A percentile compares a stretch with the other conserved stretches of the same genome.
phyloP scores from a whole-genome alignment of 495 filamentous ascomycete genomes.

The Niebla homalea region DNA sequence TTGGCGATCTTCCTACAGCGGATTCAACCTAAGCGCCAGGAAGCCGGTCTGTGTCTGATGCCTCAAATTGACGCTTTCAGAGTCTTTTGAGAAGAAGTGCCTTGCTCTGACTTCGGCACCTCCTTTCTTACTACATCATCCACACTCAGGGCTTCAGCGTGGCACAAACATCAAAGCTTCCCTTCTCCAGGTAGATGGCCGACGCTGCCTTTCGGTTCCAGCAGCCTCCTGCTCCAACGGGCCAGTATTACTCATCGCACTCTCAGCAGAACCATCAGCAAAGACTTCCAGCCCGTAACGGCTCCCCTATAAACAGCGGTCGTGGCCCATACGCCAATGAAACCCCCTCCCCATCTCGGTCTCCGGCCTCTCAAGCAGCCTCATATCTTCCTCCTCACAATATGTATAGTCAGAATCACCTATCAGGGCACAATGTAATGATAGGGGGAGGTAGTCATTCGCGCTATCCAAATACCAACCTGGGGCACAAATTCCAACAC shows the following conservation, averaged over 20 bases:
- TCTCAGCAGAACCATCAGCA: slow-evolving; percentile 36
- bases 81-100: too few species aligned
- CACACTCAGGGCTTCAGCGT: too few species aligned
- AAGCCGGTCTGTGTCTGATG: too few species aligned
- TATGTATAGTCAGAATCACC: slow-evolving; percentile 75
- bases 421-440: slow-evolving; percentile 70
- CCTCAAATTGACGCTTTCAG: too few species aligned
- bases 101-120: too few species aligned
- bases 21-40: too few species aligned
- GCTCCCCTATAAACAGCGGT: slow-evolving; percentile 38
- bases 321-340: slow-evolving; percentile 34
- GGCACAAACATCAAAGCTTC: too few species aligned
- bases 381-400: slow-evolving; percentile 46
- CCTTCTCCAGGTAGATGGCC: slow-evolving; percentile 49
- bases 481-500: slow-evolving; percentile 61
- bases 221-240: slow-evolving; percentile 47
- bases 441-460: slow-evolving; percentile 53
- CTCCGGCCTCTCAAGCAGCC: slow-evolving; percentile 52
- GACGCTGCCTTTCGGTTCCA: slow-evolving; percentile 65
- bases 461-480: slow-evolving; percentile 51
- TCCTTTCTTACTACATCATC: too few species aligned
- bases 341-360: slow-evolving; percentile 59
- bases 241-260: slow-evolving; percentile 42
- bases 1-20: too few species aligned
- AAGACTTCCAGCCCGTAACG: slow-evolving; percentile 40